Evolutionary conservation across 805 yeast species (phyloP).

Genomic region (Debaryomyces castellii): DNA sequence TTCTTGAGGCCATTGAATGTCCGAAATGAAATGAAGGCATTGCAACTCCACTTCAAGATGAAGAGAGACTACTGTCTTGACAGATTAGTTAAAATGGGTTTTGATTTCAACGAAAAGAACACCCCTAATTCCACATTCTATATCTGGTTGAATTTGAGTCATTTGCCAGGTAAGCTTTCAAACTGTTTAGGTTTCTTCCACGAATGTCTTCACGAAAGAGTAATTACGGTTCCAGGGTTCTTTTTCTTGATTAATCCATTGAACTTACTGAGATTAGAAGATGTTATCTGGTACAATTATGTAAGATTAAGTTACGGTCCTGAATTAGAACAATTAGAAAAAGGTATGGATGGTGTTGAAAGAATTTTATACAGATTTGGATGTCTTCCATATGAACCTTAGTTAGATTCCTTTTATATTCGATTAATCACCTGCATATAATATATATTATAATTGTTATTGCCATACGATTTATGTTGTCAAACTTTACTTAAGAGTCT

Average conservation of each 20-base stretch:
- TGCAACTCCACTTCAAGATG: slow-evolving; percentile 55
- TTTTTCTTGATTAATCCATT: slow-evolving; percentile 61
- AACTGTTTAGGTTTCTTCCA: slow-evolving; percentile 64
- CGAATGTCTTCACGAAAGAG: slow-evolving; percentile 59
- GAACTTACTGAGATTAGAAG: slow-evolving; percentile 46
- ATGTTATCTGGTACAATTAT: slow-evolving; percentile 58
- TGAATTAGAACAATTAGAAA: slow-evolving; percentile 46
- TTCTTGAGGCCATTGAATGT: slow-evolving; percentile 53
- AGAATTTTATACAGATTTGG: slow-evolving; percentile 43
- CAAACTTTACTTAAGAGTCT: background rate
- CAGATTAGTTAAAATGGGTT: slow-evolving; percentile 54
- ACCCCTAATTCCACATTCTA: slow-evolving; percentile 60
- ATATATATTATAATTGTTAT: background rate
- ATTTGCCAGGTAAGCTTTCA: slow-evolving; percentile 54
- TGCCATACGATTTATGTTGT: background rate
- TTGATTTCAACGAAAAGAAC: slow-evolving; percentile 40
- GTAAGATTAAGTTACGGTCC: slow-evolving; percentile 64
- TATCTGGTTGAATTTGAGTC: slow-evolving; percentile 56
- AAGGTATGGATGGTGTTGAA: slow-evolving; percentile 64
- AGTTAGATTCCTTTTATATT: background rate
- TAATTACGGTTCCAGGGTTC: slow-evolving; percentile 62
- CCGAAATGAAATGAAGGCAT: slow-evolving; percentile 52
- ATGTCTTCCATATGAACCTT: slow-evolving; percentile 35
- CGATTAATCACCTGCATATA: background rate
- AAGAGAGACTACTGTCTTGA: slow-evolving; percentile 56